Conservation (phyloP, 2,329 filamentous ascomycete genomes). For the Xylariales sp. region DNA sequence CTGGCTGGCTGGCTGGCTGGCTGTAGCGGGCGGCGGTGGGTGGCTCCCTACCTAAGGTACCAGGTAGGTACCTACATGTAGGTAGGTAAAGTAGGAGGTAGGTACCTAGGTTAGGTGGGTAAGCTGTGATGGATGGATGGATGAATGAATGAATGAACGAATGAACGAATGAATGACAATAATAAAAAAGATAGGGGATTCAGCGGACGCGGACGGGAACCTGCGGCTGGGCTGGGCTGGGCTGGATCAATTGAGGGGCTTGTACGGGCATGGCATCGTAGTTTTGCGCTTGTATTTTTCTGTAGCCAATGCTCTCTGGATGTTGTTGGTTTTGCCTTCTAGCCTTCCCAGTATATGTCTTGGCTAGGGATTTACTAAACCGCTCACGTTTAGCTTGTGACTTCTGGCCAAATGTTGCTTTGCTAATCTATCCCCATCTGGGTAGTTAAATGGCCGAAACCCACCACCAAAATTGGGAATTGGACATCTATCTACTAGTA, state of each 20-base stretch:
- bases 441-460: slow-evolving; percentile 28
- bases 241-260: background rate
- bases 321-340: slow-evolving; percentile 22
- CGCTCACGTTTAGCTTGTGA: slow-evolving; percentile 19
- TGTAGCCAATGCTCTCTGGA: background rate
- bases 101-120: no score
- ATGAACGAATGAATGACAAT: background rate
- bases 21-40: background rate
- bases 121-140: no score
- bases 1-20: no score
- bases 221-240: background rate
- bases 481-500: slow-evolving; percentile 7
- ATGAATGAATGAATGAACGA: no score
- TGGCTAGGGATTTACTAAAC: slow-evolving; percentile 15
- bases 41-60: background rate
- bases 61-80: no score
- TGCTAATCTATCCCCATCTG: slow-evolving; percentile 27
- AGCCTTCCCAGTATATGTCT: background rate
- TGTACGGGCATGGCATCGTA: background rate
- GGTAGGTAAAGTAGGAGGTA: no score
- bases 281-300: background rate
- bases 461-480: slow-evolving; percentile 17
- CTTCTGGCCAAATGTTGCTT: slow-evolving; percentile 13
- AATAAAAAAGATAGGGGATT: background rate
- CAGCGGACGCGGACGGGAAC: background rate